Conservation (phyloP, 768 basidiomycete genomes). For the Russula emetica region DNA sequence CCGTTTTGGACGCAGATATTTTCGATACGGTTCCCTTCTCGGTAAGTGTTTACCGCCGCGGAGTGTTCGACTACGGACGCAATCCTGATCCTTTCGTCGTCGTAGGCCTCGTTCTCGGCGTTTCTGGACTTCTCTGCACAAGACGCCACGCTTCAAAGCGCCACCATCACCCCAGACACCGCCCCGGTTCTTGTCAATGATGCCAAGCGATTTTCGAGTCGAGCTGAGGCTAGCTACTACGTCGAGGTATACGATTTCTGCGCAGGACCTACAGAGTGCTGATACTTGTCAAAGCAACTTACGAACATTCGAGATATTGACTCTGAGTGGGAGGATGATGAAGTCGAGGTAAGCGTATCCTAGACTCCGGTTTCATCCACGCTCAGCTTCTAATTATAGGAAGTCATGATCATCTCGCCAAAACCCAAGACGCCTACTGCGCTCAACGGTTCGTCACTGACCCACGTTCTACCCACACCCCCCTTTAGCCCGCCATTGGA, state of each 20-base stretch:
- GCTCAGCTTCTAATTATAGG: slow-evolving; percentile 16
- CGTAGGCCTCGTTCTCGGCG: slow-evolving; percentile 26
- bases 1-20: slow-evolving; percentile 24
- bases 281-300: slow-evolving; percentile 18
- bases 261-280: not conserved
- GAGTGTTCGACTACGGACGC: not conserved
- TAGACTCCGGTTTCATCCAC: not conserved
- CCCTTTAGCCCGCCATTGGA: slow-evolving; percentile 4
- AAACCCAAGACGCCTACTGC: slow-evolving; percentile 15
- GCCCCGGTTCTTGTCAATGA: slow-evolving; percentile 4
- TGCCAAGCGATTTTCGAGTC: slow-evolving; percentile 14
- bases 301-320: slow-evolving; percentile 27
- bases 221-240: slow-evolving; percentile 26
- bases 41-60: slow-evolving; percentile 8
- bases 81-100: not conserved
- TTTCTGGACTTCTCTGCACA: slow-evolving; percentile 11
- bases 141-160: slow-evolving; percentile 4
- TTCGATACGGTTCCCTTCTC: slow-evolving; percentile 29
- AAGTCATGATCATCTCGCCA: slow-evolving; percentile 28
- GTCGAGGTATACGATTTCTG: slow-evolving; percentile 23
- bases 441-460: not conserved
- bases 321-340: slow-evolving; percentile 29
- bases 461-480: slow-evolving; percentile 10
- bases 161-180: slow-evolving; percentile 6
- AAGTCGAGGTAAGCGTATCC: slow-evolving; percentile 24